These are phyloP conservation scores for Alternaria atra DNA, from an alignment of 2,329 filamentous ascomycete genomes.

Conservation along the genomic window DNA sequence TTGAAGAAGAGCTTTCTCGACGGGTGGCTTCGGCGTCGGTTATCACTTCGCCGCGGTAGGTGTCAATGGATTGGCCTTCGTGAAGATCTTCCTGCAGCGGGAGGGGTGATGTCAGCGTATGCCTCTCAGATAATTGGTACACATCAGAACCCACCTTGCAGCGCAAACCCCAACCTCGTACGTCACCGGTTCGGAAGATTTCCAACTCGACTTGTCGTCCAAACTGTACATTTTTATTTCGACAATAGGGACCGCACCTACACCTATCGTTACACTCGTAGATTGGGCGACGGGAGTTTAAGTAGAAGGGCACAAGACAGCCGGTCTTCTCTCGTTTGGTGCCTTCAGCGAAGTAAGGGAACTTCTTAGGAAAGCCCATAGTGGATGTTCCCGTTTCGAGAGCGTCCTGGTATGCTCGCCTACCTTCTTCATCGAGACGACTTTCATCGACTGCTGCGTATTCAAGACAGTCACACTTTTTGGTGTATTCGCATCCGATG, in stretches of 20 bases:
- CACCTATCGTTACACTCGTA: slow-evolving; percentile 84
- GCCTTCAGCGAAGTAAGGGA: slow-evolving; percentile 66
- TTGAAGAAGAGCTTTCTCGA: slow-evolving; percentile 65
- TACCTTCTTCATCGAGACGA: slow-evolving; percentile 40
- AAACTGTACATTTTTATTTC: slow-evolving; percentile 79
- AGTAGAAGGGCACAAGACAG: slow-evolving; percentile 54
- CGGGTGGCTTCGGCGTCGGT: slow-evolving; percentile 67
- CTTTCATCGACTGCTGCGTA: slow-evolving; percentile 63
- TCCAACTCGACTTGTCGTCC: slow-evolving; percentile 75
- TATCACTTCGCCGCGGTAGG: slow-evolving; percentile 72
- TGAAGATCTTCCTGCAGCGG: slow-evolving; percentile 62
- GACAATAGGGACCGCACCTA: slow-evolving; percentile 69
- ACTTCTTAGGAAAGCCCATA: slow-evolving; percentile 58
- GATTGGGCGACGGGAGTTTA: slow-evolving; percentile 62
- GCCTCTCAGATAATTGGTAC: background rate
- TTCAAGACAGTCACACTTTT: slow-evolving; percentile 73
- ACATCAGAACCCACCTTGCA: slow-evolving; percentile 53
- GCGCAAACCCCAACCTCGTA: slow-evolving; percentile 81
- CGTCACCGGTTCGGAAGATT: slow-evolving; percentile 73
- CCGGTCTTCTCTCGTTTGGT: slow-evolving; percentile 36
- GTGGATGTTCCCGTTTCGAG: slow-evolving; percentile 36
- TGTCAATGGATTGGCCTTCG: slow-evolving; percentile 80
- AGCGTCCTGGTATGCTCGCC: slow-evolving; percentile 29
- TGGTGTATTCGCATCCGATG: slow-evolving; percentile 69
- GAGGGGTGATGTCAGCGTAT: background rate